Conservation (phyloP, 1,139 yeast genomes). For the Debaryomycetaceae sp. region DNA sequence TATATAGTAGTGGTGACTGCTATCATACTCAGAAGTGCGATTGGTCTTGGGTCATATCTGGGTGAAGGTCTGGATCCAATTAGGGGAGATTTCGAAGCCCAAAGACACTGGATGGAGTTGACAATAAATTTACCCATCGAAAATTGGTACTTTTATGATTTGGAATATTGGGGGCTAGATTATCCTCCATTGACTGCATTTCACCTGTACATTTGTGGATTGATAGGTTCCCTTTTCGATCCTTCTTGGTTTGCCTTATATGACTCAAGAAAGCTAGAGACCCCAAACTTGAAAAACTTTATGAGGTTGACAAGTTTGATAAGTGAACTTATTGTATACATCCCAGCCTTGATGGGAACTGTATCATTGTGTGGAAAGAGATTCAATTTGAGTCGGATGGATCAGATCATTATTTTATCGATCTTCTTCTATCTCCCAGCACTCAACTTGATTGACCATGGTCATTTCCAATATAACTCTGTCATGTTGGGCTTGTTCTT, state of each 20-base stretch:
- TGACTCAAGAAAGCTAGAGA: conserved; percentile 72
- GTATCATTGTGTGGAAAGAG: conserved; percentile 64
- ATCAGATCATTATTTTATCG: conserved; percentile 72
- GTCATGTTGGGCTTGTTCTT: conserved; percentile 90
- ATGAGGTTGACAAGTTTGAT: conserved; percentile 79
- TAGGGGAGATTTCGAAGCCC: conserved; percentile 97
- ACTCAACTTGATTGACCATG: conserved; percentile 84
- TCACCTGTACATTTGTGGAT: conserved; percentile 81
- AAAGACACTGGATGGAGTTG: conserved; percentile 95
- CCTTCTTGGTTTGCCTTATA: conserved; percentile 74
- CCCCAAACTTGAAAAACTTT: conserved; percentile 62
- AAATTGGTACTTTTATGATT: conserved; percentile 86
- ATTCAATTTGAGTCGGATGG: conserved; percentile 57
- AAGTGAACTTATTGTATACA: conserved; percentile 70
- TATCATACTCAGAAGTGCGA: conserved; percentile 73
- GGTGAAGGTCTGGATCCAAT: conserved; percentile 70
- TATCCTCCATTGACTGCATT: conserved; percentile 97
- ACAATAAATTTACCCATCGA: conserved; percentile 71
- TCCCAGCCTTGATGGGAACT: conserved; percentile 76
- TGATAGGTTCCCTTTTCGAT: conserved; percentile 60
- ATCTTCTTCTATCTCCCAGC: conserved; percentile 79
- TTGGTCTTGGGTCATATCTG: conserved; percentile 86
- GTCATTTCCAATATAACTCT: conserved; percentile 93
- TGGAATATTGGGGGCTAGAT: conserved; percentile 94
- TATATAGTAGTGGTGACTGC: conserved; percentile 75